Percentiles rank a stretch among this genome's conserved stretches.
Evolutionary conservation across 441 rosid species (phyloP).

Genomic region (Kokia cookei): DNA sequence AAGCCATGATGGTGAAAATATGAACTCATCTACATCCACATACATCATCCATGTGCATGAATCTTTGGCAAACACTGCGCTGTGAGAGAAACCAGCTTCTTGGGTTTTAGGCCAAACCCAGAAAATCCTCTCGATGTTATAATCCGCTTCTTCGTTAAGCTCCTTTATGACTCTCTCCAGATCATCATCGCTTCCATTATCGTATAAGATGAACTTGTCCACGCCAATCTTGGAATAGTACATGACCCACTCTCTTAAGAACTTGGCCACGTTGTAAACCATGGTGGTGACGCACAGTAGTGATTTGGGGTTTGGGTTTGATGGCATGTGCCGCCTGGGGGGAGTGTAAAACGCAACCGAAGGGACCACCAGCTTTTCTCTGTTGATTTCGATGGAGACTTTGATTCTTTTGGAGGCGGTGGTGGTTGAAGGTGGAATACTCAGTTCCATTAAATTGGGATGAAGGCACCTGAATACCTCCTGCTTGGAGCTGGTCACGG

Average conservation of each 20-base stretch:
- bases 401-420: constrained; percentile 16
- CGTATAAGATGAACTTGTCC: constrained; percentile 59
- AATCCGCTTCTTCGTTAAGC: constrained; percentile 37
- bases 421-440: background rate
- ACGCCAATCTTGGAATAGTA: constrained; percentile 71
- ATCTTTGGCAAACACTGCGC: constrained; percentile 40
- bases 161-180: constrained; percentile 23
- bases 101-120: constrained; percentile 94
- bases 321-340: constrained; percentile 25
- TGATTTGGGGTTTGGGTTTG: constrained; percentile 1
- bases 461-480: constrained; percentile 71
- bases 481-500: constrained; percentile 71
- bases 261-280: constrained; percentile 75
- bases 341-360: constrained; percentile 62
- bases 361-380: constrained; percentile 30
- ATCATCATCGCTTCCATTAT: constrained; percentile 73
- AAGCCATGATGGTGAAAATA: constrained; percentile 60
- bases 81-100: constrained; percentile 87
- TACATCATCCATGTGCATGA: constrained; percentile 79
- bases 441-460: constrained; percentile 31
- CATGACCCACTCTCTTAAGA: constrained; percentile 68
- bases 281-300: constrained; percentile 66
- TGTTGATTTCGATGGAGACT: constrained; percentile 41
- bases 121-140: constrained; percentile 31
- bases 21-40: constrained; percentile 77